phyloP scores from a whole-genome alignment of 176 grass and related monocot genomes.

The Guadua angustifolia region DNA sequence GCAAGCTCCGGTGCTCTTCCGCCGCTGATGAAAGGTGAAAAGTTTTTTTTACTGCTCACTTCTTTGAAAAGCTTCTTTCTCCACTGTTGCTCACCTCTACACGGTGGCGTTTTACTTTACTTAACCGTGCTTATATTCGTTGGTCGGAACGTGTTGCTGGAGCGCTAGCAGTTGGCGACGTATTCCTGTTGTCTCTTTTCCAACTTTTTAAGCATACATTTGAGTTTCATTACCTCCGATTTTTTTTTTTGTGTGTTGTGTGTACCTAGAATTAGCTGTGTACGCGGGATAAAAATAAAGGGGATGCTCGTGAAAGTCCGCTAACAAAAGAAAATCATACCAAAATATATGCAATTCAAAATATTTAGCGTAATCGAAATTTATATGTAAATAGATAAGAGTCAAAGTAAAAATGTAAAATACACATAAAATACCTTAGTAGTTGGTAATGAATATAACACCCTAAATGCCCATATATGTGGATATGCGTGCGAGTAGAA shows the following conservation, averaged over 20 bases:
- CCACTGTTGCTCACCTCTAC: not conserved
- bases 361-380: too few species aligned
- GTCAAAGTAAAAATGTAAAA: too few species aligned
- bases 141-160: not conserved
- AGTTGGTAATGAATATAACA: too few species aligned
- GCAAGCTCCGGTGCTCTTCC: not conserved
- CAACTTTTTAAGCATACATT: conserved; percentile 36
- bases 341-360: too few species aligned
- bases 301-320: too few species aligned
- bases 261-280: too few species aligned
- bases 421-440: too few species aligned
- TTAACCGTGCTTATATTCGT: not conserved
- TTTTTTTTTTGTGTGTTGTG: not conserved
- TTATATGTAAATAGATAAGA: too few species aligned
- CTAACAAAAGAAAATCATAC: too few species aligned
- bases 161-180: not conserved
- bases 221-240: not conserved
- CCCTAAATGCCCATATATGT: too few species aligned
- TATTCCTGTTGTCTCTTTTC: not conserved
- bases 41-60: not conserved
- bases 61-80: not conserved
- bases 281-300: too few species aligned
- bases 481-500: too few species aligned
- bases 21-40: conserved; percentile 30
- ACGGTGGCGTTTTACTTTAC: conserved; percentile 9